A percentile compares a stretch with the other conserved stretches of the same genome.
Conservation (phyloP, 257 asterid species). For the Fraxinus anomala region DNA sequence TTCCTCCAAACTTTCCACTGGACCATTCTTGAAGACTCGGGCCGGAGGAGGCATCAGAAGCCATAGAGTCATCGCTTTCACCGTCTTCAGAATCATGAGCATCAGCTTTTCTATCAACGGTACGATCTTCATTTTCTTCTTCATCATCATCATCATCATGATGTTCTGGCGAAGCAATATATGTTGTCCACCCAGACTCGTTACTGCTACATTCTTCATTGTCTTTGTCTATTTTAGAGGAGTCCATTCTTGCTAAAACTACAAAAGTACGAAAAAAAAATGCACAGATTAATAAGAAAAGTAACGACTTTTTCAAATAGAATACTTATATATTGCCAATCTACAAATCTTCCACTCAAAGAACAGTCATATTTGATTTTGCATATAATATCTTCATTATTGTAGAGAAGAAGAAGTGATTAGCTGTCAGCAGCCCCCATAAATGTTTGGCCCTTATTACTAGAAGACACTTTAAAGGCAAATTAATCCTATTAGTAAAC, state of each 20-base stretch:
- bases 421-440: constrained; percentile 13
- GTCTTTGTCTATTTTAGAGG: constrained; percentile 33
- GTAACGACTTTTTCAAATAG: background rate
- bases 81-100: constrained; percentile 27
- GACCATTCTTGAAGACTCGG: constrained; percentile 40
- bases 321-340: constrained; percentile 5
- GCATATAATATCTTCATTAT: constrained; percentile 2
- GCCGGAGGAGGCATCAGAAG: constrained; percentile 58
- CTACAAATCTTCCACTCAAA: constrained; percentile 25
- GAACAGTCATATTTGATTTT: background rate
- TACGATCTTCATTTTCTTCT: background rate
- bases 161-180: constrained; percentile 40
- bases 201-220: constrained; percentile 48
- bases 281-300: too few species aligned
- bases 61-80: constrained; percentile 51
- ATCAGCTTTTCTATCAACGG: background rate
- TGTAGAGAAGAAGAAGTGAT: background rate
- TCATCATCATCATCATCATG: constrained; percentile 27
- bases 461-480: background rate
- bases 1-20: constrained; percentile 13
- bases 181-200: constrained; percentile 56
- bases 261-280: constrained; percentile 10
- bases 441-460: constrained; percentile 22
- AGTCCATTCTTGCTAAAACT: constrained; percentile 33
- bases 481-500: background rate